Percentiles rank a stretch among this genome's conserved stretches.
Conservation (phyloP, 2,329 filamentous ascomycete genomes). For the Xylaria arbuscula region DNA sequence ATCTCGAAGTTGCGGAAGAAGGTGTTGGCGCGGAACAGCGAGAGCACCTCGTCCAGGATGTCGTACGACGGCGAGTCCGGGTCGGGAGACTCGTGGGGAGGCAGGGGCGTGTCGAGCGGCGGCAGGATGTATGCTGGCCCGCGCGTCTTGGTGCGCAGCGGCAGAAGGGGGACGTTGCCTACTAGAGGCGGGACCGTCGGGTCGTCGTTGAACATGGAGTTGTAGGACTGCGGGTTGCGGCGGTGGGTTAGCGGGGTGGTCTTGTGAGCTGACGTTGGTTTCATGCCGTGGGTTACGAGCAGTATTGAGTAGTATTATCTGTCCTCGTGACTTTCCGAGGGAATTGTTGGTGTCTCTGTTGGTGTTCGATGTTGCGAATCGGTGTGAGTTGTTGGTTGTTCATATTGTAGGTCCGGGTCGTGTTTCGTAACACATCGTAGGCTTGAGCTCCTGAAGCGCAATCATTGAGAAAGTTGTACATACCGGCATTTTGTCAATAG, state of each 20-base stretch:
- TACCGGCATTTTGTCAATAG: conserved; percentile 60
- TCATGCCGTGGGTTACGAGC: conserved; percentile 20
- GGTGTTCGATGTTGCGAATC: conserved; percentile 7
- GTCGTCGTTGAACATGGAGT: conserved; percentile 94
- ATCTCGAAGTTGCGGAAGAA: conserved; percentile 99
- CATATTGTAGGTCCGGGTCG: neutral
- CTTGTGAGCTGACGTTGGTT: neutral
- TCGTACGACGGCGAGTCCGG: conserved; percentile 94
- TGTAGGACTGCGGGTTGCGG: conserved; percentile 78
- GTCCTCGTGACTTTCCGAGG: neutral
- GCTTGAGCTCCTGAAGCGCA: neutral
- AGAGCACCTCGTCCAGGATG: conserved; percentile 91
- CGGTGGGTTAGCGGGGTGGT: conserved; percentile 21
- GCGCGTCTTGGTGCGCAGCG: conserved; percentile 92
- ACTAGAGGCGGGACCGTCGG: conserved; percentile 70
- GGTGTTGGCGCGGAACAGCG: conserved; percentile 95
- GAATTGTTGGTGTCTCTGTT: neutral
- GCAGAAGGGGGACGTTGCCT: conserved; percentile 95
- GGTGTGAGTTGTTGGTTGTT: conserved; percentile 13
- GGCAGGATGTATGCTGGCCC: conserved; percentile 92
- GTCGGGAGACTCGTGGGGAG: conserved; percentile 74
- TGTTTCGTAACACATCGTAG: conserved; percentile 11
- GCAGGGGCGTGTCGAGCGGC: conserved; percentile 65
- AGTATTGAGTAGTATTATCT: neutral
- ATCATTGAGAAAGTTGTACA: conserved; percentile 39